phyloP scores from a whole-genome alignment of 441 rosid species.

The Isatis lusitanica region DNA sequence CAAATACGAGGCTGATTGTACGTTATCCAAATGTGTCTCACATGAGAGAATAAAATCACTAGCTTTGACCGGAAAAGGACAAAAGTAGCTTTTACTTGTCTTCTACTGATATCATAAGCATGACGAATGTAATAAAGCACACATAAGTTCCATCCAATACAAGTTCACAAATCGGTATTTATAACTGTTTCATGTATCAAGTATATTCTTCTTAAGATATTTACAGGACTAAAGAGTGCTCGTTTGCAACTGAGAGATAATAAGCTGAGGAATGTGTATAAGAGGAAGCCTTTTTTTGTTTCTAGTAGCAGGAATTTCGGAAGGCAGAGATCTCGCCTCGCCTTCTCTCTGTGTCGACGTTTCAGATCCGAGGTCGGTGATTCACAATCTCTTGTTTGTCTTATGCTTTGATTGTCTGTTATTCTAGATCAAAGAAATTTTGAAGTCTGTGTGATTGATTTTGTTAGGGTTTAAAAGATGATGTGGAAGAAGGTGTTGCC shows the following conservation, averaged over 20 bases:
- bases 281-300: neutral
- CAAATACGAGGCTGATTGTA: neutral
- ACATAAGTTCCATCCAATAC: neutral
- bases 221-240: neutral
- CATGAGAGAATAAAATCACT: neutral
- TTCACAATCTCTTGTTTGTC: no score
- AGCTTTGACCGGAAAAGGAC: neutral
- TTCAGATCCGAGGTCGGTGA: no score
- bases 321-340: neutral
- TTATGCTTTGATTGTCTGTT: no score
- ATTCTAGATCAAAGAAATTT: no score
- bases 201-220: slow-evolving; percentile 11
- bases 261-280: neutral
- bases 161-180: neutral
- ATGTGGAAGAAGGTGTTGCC: no score
- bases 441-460: no score
- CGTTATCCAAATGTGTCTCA: neutral
- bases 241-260: neutral
- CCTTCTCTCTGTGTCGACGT: no score
- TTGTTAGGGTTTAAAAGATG: no score
- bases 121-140: neutral
- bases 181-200: neutral
- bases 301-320: neutral
- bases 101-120: neutral
- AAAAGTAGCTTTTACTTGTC: neutral